Conservation (phyloP, 768 basidiomycete species). For the Clitopilus passeckerianus region DNA sequence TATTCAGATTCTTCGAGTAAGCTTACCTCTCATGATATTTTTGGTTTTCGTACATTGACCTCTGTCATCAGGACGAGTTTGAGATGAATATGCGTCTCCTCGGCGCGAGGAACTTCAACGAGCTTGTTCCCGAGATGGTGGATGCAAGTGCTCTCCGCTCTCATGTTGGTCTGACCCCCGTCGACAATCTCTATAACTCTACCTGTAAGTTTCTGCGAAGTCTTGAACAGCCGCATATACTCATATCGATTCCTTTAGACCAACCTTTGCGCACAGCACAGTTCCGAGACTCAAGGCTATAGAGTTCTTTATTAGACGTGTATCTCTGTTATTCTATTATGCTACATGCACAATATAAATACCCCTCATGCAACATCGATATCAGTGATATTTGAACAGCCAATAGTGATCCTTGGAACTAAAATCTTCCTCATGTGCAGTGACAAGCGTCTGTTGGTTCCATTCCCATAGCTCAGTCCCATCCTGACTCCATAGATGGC, state of each 20-base stretch:
- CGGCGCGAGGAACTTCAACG: constrained; percentile 73
- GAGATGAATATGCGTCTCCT: constrained; percentile 95
- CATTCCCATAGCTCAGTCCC: constrained; percentile 26
- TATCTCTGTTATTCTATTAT: background rate
- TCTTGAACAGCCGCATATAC: background rate
- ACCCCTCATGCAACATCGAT: background rate
- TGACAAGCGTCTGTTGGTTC: constrained; percentile 36
- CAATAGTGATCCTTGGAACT: constrained; percentile 28
- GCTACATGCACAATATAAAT: background rate
- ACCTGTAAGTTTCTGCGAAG: constrained; percentile 21
- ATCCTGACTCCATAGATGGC: constrained; percentile 30
- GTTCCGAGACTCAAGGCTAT: constrained; percentile 10
- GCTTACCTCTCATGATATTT: constrained; percentile 12
- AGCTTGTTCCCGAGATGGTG: constrained; percentile 85
- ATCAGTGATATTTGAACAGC: constrained; percentile 28
- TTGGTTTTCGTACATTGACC: background rate
- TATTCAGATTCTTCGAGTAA: constrained; percentile 66
- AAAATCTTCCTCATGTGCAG: constrained; percentile 33
- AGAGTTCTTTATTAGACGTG: background rate
- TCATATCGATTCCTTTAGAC: constrained; percentile 12
- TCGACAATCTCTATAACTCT: constrained; percentile 21
- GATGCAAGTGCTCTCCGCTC: constrained; percentile 42
- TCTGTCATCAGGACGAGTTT: constrained; percentile 73
- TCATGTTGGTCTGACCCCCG: constrained; percentile 20
- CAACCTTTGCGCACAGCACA: constrained; percentile 22